Evolutionary conservation across 805 yeast species (phyloP), one percentile per base, ranked within the genome.

Genomic region (Priceomyces medius): DNA sequence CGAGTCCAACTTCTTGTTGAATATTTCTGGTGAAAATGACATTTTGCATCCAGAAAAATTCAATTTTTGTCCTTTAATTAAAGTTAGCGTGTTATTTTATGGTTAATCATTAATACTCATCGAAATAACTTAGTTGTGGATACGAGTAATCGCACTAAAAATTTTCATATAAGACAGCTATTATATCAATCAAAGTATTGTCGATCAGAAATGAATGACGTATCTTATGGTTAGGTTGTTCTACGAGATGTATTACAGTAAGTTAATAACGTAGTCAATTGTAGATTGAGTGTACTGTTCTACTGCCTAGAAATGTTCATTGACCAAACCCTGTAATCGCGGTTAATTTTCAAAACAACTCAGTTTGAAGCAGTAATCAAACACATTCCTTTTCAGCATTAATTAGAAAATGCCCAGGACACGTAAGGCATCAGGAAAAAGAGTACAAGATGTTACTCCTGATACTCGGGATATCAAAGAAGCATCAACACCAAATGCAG

Each of bases 11-110:
- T 71, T 71, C 48, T 61, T 61, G 29, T 44, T 51, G 49, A 70
- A 64, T 16, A 49, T 56, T 13, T 57, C 61, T 10, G 65, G 50
- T 13, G 71, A 54, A 47, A 68, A 68, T 14, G 76, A 69, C 76
- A 71, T 71, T 26, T 26, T 44, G 24, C 24, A 19, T n/a, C 21
- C 4, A 19, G 35, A 32, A 20, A 18, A 18, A 32, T 19, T 18
- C n/a, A 18, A 14, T 14, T 18, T 12, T 32, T 21, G 14, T 20
- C 7, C n/a, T 19, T 32, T 32, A 13, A 12, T 19, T 14, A 14
- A 26, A 14, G 32, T 16, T 17, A 18, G 26, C 7, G 5, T 36
- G 3, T 33, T 26, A 4, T 26, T 26, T 12, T 26, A 10, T 26
- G 5, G n/a, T n/a, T 6, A 26, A 10, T 6, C 12, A 26, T n/a